Evolutionary conservation across 129 eudicot genomes (phyloP).

Genomic region (Dittrichia graveolens): DNA sequence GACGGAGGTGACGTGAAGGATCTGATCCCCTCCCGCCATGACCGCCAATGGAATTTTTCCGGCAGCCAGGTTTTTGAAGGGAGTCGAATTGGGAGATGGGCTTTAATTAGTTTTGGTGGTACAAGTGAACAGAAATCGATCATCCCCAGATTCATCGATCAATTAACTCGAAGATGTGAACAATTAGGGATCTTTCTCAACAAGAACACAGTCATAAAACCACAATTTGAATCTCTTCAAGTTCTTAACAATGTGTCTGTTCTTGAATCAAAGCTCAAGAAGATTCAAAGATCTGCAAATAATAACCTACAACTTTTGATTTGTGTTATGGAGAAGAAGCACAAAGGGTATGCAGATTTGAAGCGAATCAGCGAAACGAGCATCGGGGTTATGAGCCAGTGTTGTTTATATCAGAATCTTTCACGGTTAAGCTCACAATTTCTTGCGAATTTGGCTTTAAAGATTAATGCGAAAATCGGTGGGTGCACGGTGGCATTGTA

Average conservation of each 20-base stretch:
- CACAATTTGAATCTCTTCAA: slow-evolving; percentile 82
- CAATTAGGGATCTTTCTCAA: slow-evolving; percentile 84
- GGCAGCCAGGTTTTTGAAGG: slow-evolving; percentile 95
- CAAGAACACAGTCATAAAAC: slow-evolving; percentile 55
- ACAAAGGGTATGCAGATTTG: slow-evolving; percentile 92
- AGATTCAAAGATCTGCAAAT: slow-evolving; percentile 60
- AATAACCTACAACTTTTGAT: slow-evolving; percentile 74
- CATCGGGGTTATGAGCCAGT: slow-evolving; percentile 87
- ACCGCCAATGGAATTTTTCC: slow-evolving; percentile 90
- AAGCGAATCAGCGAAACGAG: slow-evolving; percentile 85
- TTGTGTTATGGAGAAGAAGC: slow-evolving; percentile 93
- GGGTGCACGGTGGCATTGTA: slow-evolving; percentile 92
- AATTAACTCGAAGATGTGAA: slow-evolving; percentile 69
- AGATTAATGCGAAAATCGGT: slow-evolving; percentile 90
- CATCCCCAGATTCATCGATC: slow-evolving; percentile 70
- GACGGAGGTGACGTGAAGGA: slow-evolving; percentile 71
- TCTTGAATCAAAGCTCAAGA: slow-evolving; percentile 70
- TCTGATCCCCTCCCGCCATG: slow-evolving; percentile 69
- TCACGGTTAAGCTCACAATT: slow-evolving; percentile 68
- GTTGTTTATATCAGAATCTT: slow-evolving; percentile 83
- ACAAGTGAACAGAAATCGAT: slow-evolving; percentile 53
- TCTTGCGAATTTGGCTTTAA: slow-evolving; percentile 84
- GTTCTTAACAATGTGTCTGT: slow-evolving; percentile 62
- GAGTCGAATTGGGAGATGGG: slow-evolving; percentile 83
- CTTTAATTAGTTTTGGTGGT: slow-evolving; percentile 86